Evolutionary conservation across 2,329 filamentous ascomycete genomes (phyloP), one percentile per base, ranked within the genome.

Genomic region (Dactylellina drechsleri): DNA sequence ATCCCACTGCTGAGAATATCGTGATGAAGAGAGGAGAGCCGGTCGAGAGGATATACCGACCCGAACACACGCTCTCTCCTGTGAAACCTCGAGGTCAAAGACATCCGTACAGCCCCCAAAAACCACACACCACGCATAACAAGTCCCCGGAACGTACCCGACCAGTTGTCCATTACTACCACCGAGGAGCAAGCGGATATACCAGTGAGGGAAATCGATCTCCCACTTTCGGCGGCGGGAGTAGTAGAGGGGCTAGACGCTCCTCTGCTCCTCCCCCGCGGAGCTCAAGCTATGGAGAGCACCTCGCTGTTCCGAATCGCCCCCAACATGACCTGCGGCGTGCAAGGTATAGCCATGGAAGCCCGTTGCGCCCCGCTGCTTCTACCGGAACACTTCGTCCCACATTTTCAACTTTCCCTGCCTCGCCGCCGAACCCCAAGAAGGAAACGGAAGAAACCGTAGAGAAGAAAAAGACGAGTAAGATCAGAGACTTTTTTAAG

Each of bases 291-390:
- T 67, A 57, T n/a, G 70, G 70, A 23, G 59, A 45, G 56, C 31
- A 41, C 12, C 50, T 74, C 6, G 47, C 70, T 0, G 70, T 74
- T 26, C 70, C 70, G 8, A 40, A 6, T 5, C 40, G 61, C 6
- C 57, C 62, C 41, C 41, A 56, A 6, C 62, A 67, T 31, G 50
- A 74, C 23, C 49, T 74, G 12, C 62, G 62, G 52, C 61, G 70
- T 23, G 70, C 70, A 41, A 66, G 49, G 13, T 73, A 66, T 10
- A 10, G 31, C 10, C 5, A 36, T 8, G 31, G 31, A 3, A 36
- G 31, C 10, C 31, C 31, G 5, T 10, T 36, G 6, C 31, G 31
- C 10, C 6, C 31, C 10, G 31, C 31, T 36, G 31, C 31, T 36
- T 18, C 43, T 15, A 47, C 43, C 43, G 43, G 15, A 10, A 47